Base-by-base conservation (phyloP, 148 eudicot species). In the Heliamphora exappendiculata region DNA sequence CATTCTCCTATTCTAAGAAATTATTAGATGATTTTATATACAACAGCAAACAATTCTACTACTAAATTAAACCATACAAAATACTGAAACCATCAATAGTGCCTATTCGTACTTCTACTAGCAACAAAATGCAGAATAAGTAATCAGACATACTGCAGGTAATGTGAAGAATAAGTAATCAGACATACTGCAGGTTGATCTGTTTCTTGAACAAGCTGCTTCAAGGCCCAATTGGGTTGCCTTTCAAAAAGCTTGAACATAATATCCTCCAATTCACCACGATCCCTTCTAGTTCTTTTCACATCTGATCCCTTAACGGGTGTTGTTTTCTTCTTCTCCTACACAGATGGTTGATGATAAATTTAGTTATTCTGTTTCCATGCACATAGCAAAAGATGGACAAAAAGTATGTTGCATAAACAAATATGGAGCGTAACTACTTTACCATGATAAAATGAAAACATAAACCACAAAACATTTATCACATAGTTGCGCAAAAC, bases 271-370 rank as follows among this genome's bases (percentile, higher is more conserved):
- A 94, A 67, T 72, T 94, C 98, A 28, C 98, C 97, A 69, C 98
- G 98, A 78, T 95, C 96, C 82, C 97, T 92, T 85, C 98, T 91
- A 67, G 98, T 95, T 83, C 97, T 89, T 86, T 95, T 95, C 78
- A 95, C 89, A 57, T 95, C 98, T 72, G 84, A 75, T 66, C 85
- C 89, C 84, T 95, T 95, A 12, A 91, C 89, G n/a, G 98, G 96
- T 75, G 80, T 82, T 78, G 93, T 66, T 84, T 86, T 92, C 87
- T 86, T 92, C 89, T 92, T 94, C 75, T 93, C 98, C 98, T 94
- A 74, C 44, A 72, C n/a, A 58, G 39, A 55, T 50, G 26, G 26
- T 39, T 26, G 53, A 17, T 37, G 42, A 33, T 34, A 29, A 47
- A 67, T 34, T 69, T 42, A 58, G 37, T 65, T 4, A 68, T 53